Evolutionary conservation across 1,284 basidiomycete species (phyloP), one percentile per base, ranked within the genome.

Genomic region (Irpex sp.): DNA sequence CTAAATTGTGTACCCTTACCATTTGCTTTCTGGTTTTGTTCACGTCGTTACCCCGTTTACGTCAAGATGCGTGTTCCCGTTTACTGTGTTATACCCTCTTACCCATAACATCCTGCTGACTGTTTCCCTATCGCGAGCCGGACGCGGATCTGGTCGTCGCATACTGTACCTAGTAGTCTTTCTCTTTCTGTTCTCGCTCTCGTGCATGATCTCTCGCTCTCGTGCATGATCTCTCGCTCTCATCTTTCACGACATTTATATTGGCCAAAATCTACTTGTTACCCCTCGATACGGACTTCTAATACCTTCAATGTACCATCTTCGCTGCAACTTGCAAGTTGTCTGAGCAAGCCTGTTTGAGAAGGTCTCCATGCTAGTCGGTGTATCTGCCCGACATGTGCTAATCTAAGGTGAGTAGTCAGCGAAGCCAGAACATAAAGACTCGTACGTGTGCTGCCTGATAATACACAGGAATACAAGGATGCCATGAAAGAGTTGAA

Each of bases 301-400:
- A 85, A 76, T 80, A 92, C 80, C 77, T 83, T 89, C 78, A 92
- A 76, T 80, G 88, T 88, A 79, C 90, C 87, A 81, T 93, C 91
- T 79, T 93, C 90, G 75, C 90, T 89, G 68, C 84, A 86, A 59
- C 81, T 81, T 26, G 84, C 85, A 31, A 86, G 76, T 61, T 77
- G 72, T 65, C 70, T 71, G 59, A 64, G 59, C 46, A 59, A 55
- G 47, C 57, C 59, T 56, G 63, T 55, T 37, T 59, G 63, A 11
- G 36, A 33, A 19, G 86, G 84, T 58, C 86, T 79, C 91, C 91
- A 93, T 26, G 82, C 78, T 65, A 93, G 74, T 64, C 82, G 83
- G 68, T 92, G 81, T 51, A 93, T 82, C 61, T 91, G 90, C 68
- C 86, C 84, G 47, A 86, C 77, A 70, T 92, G 90, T 9, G 85